Evolutionary conservation across 768 basidiomycete species (phyloP).

Genomic region (Tylopilus felleus): DNA sequence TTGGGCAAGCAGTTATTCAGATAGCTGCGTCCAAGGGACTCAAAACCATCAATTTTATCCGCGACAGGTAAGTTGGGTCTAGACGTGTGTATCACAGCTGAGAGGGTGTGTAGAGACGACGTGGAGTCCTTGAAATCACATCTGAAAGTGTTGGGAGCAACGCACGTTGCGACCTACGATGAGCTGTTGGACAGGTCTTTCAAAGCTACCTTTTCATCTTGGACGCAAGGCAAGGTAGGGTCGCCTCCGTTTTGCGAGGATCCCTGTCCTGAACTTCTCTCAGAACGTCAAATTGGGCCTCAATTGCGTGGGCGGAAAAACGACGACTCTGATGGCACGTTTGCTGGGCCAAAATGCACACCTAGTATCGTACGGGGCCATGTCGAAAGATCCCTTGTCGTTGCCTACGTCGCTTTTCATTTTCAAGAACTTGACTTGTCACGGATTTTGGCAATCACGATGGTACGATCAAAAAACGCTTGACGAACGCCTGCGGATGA

Average conservation of each 20-base stretch:
- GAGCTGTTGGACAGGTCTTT: slow-evolving; percentile 59
- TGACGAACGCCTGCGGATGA: slow-evolving; percentile 49
- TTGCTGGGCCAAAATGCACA: slow-evolving; percentile 65
- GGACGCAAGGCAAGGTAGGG: slow-evolving; percentile 60
- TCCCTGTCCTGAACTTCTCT: background rate
- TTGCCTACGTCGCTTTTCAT: slow-evolving; percentile 79
- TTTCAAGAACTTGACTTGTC: slow-evolving; percentile 75
- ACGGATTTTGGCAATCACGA: slow-evolving; percentile 75
- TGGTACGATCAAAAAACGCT: slow-evolving; percentile 57
- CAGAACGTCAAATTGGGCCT: slow-evolving; percentile 46
- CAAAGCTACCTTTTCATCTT: slow-evolving; percentile 52
- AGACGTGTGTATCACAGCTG: background rate
- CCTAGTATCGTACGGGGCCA: slow-evolving; percentile 85
- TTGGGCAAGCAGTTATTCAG: slow-evolving; percentile 84
- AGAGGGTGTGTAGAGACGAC: slow-evolving; percentile 42
- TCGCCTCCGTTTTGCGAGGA: slow-evolving; percentile 10
- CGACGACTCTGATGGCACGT: slow-evolving; percentile 66
- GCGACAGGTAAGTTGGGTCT: slow-evolving; percentile 50
- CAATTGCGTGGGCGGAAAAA: slow-evolving; percentile 63
- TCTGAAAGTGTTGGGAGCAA: slow-evolving; percentile 64
- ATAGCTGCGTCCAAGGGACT: slow-evolving; percentile 69
- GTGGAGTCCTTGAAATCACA: slow-evolving; percentile 47
- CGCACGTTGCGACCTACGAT: slow-evolving; percentile 75
- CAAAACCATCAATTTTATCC: slow-evolving; percentile 79
- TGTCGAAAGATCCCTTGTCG: slow-evolving; percentile 80